These are phyloP conservation scores for Baudoinia panamericana DNA, from an alignment of 495 filamentous ascomycete species.

Conservation along the genomic window DNA sequence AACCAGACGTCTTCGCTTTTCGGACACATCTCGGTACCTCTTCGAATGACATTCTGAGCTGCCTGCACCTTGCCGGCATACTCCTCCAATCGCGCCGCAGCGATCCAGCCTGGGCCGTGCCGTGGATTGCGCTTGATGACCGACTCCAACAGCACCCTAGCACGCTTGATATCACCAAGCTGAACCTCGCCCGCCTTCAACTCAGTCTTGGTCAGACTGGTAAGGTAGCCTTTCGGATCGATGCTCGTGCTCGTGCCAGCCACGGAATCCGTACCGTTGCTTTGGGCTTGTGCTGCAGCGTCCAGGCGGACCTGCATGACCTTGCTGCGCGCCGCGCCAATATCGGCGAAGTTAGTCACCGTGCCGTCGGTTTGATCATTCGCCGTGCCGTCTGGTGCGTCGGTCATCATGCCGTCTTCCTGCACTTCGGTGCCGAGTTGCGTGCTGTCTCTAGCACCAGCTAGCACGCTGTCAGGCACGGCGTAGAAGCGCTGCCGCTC, in stretches of 20 bases:
- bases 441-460: slow-evolving; percentile 61
- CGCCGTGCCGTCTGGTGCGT: slow-evolving; percentile 32
- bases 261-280: slow-evolving; percentile 48
- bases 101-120: slow-evolving; percentile 94
- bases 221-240: slow-evolving; percentile 91
- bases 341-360: slow-evolving; percentile 96
- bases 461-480: slow-evolving; percentile 91
- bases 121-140: slow-evolving; percentile 93
- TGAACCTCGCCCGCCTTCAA: slow-evolving; percentile 64
- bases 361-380: slow-evolving; percentile 57
- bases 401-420: slow-evolving; percentile 53
- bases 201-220: slow-evolving; percentile 68
- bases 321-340: slow-evolving; percentile 87
- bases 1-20: slow-evolving; percentile 93
- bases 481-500: slow-evolving; percentile 77
- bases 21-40: slow-evolving; percentile 79
- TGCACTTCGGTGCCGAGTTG: slow-evolving; percentile 76
- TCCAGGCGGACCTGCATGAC: slow-evolving; percentile 84
- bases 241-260: slow-evolving; percentile 80
- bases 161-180: slow-evolving; percentile 89
- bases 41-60: slow-evolving; percentile 69
- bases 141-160: slow-evolving; percentile 81
- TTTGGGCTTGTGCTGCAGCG: slow-evolving; percentile 59
- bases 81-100: slow-evolving; percentile 83
- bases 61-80: slow-evolving; percentile 78